Evolutionary conservation across 148 eudicot species (phyloP).

Genomic region (Amaranthus palmeri): DNA sequence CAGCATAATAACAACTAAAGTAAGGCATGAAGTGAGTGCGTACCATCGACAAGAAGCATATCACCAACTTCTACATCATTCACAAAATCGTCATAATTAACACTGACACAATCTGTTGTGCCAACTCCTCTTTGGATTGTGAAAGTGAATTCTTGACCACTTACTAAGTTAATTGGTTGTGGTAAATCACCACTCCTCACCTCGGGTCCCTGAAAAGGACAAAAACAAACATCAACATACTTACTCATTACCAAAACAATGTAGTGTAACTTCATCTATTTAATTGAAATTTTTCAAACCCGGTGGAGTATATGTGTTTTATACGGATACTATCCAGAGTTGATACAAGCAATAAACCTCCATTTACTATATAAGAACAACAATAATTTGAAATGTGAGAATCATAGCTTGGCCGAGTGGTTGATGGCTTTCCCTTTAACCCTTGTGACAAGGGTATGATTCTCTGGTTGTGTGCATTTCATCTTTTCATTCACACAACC

Average conservation of each 20-base stretch:
- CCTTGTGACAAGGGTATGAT: too few species aligned
- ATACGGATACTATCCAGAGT: background rate
- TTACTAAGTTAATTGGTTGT: conserved; percentile 69
- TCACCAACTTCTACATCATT: conserved; percentile 96
- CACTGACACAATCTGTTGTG: conserved; percentile 83
- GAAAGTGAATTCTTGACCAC: conserved; percentile 90
- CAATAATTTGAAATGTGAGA: too few species aligned
- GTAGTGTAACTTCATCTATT: background rate
- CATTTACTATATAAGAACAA: too few species aligned
- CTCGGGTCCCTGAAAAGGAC: conserved; percentile 79
- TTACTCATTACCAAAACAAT: background rate
- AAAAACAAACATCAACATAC: conserved; percentile 2
- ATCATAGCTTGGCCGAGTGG: too few species aligned
- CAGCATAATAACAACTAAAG: background rate
- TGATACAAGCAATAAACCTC: background rate
- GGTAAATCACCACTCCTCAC: conserved; percentile 99
- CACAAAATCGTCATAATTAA: conserved; percentile 97
- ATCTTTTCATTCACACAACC: too few species aligned
- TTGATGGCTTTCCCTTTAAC: too few species aligned
- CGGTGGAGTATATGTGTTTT: background rate
- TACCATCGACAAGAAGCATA: conserved; percentile 98
- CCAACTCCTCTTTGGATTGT: conserved; percentile 94
- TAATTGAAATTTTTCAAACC: background rate
- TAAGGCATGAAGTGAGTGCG: conserved; percentile 2
- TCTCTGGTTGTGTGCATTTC: too few species aligned